Evolutionary conservation across 208 protist species (phyloP).

Genomic region (Plasmodiophora brassicae): DNA sequence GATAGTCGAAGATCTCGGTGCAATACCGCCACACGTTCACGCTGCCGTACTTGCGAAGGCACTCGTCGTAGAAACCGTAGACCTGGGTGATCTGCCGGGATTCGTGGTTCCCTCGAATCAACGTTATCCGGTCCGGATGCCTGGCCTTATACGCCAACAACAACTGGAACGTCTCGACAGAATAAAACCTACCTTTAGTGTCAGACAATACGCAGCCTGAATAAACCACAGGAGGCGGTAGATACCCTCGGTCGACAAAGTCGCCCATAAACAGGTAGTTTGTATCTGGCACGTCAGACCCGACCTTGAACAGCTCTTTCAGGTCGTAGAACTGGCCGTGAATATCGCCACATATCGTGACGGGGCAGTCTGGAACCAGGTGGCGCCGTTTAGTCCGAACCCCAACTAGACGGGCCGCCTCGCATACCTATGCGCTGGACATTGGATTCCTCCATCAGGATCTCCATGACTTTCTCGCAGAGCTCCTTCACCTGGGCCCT

Average conservation of each 20-base stretch:
- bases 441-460: constrained; percentile 80
- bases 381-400: neutral
- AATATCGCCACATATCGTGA: constrained; percentile 96
- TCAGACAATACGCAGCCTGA: no score
- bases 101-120: constrained; percentile 93
- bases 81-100: constrained; percentile 79
- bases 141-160: constrained; percentile 90
- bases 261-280: constrained; percentile 90
- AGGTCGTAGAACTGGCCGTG: constrained; percentile 98
- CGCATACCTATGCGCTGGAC: constrained; percentile 78
- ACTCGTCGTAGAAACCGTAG: constrained; percentile 98
- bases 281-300: constrained; percentile 72
- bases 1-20: constrained; percentile 99
- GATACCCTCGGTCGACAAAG: constrained; percentile 96
- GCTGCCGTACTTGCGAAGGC: constrained; percentile 61
- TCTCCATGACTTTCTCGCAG: constrained; percentile 77
- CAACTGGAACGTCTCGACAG: constrained; percentile 93
- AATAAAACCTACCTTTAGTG: constrained; percentile 73
- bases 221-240: no score
- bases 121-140: constrained; percentile 85
- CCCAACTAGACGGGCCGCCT: constrained; percentile 56
- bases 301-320: constrained; percentile 89
- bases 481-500: constrained; percentile 76
- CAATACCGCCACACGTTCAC: constrained; percentile 96
- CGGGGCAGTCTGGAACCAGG: neutral